Evolutionary conservation across 2,329 filamentous ascomycete genomes (phyloP).

Genomic region (Plenodomus biglobosus): DNA sequence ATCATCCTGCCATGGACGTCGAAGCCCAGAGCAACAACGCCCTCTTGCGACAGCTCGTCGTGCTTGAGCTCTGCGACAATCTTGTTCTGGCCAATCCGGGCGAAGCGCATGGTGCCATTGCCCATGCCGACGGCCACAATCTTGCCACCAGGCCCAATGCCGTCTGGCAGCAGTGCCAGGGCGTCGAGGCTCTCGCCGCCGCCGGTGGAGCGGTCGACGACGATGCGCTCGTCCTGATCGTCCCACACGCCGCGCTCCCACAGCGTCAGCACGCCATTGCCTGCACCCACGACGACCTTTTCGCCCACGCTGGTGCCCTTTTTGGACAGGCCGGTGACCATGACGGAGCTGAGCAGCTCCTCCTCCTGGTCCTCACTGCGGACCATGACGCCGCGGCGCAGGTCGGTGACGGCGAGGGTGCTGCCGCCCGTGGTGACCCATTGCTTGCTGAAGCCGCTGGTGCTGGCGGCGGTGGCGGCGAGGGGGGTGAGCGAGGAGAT

Average conservation of each 20-base stretch:
- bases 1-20: constrained; percentile 86
- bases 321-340: constrained; percentile 74
- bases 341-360: constrained; percentile 78
- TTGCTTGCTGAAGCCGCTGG: constrained; percentile 87
- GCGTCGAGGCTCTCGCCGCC: constrained; percentile 80
- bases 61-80: constrained; percentile 70
- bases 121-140: constrained; percentile 78
- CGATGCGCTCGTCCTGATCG: constrained; percentile 87
- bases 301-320: constrained; percentile 70
- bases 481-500: constrained; percentile 85
- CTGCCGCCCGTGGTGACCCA: constrained; percentile 93
- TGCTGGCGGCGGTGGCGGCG: constrained; percentile 76
- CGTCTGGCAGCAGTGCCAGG: constrained; percentile 71
- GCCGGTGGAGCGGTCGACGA: constrained; percentile 63
- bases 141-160: constrained; percentile 66
- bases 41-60: constrained; percentile 73
- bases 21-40: constrained; percentile 78
- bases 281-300: constrained; percentile 75
- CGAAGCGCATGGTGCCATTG: constrained; percentile 76
- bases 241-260: constrained; percentile 97
- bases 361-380: constrained; percentile 95
- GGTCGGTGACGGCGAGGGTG: constrained; percentile 85
- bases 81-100: constrained; percentile 72
- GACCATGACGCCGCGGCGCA: constrained; percentile 81
- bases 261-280: constrained; percentile 79